Evolutionary conservation across 139 green algal genomes (phyloP), one percentile per base, ranked within the genome.

Genomic region (Tetradesmus lagerheimii): DNA sequence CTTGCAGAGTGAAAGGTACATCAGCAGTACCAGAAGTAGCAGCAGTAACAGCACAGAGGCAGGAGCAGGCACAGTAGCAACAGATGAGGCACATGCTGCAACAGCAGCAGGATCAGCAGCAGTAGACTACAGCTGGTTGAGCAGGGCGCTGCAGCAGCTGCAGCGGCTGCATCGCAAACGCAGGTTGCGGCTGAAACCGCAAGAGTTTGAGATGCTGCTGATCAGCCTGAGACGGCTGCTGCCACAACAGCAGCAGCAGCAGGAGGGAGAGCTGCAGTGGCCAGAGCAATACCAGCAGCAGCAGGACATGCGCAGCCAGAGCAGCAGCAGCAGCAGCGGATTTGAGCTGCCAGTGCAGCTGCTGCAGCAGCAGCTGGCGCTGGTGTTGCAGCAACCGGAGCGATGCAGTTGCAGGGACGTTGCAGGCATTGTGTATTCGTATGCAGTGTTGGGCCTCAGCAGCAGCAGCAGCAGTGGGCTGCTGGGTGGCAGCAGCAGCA

Each of bases 121-220:
- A 23, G 39, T 34, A 27, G 12, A 18, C 25, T 11, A 50, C 18
- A 14, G 3, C 31, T 87, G 81, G 81, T 29, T 31, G 45, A 45
- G 43, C 31, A 47, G 14, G 18, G 50, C 53, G 29, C 15, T 87
- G 23, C 50, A 87, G 34, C 81, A 77, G 35, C 34, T 87, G 81
- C 81, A 87, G 50, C 66, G 12, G 29, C 81, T 53, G 31, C 81
- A 87, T 20, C 81, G 53, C 34, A 75, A 45, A 23, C 37, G 43
- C 1, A 75, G 43, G 50, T 16, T 87, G 8, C 20, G 53, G 35
- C 47, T 87, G 14, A 77, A 87, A 47, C 47, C 81, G 38, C 81
- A 87, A 29, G 81, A 87, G 50, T 41, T 87, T 20, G 50, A 87
- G 20, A 87, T 87, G 81, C 50, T 87, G 11, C 81, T 87, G 0